Conservation (phyloP, 2,329 filamentous ascomycete genomes). For the Aspergillus sp. region DNA sequence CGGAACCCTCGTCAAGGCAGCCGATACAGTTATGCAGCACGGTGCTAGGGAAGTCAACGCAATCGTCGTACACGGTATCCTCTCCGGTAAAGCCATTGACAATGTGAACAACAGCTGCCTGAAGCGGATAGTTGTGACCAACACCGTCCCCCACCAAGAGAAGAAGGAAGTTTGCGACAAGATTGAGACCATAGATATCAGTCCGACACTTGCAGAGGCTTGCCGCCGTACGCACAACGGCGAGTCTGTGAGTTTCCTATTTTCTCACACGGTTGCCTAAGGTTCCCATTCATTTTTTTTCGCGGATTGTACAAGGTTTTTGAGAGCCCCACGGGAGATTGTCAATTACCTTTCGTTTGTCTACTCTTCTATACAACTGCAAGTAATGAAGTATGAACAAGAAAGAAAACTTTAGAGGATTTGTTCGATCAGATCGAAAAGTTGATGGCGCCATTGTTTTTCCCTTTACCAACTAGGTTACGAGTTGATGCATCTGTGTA, state of each 20-base stretch:
- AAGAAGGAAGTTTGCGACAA: conserved; percentile 76
- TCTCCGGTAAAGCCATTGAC: conserved; percentile 84
- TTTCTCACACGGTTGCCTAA: conserved; percentile 48
- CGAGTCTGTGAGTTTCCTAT: conserved; percentile 53
- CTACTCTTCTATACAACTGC: conserved; percentile 7
- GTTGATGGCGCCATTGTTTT: conserved; percentile 4
- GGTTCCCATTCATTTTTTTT: neutral
- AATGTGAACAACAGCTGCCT: conserved; percentile 77
- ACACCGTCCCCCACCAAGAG: conserved; percentile 78
- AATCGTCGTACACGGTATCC: conserved; percentile 91
- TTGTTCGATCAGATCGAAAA: conserved; percentile 5
- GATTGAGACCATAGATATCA: conserved; percentile 89
- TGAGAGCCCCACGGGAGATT: neutral
- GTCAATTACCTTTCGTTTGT: neutral
- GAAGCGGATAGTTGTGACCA: conserved; percentile 81
- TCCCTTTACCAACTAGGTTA: neutral
- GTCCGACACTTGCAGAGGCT: conserved; percentile 64
- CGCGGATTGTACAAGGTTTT: neutral
- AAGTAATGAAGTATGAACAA: conserved; percentile 11
- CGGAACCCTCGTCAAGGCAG: conserved; percentile 83
- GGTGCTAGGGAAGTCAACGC: conserved; percentile 86
- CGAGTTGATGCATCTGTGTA: conserved; percentile 7
- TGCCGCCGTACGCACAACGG: conserved; percentile 52
- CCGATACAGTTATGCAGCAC: conserved; percentile 81
- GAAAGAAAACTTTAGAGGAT: neutral